A percentile compares a stretch with the other conserved stretches of the same genome.
phyloP scores from a whole-genome alignment of 2,329 filamentous ascomycete species.

The Diaporthe nobilis region DNA sequence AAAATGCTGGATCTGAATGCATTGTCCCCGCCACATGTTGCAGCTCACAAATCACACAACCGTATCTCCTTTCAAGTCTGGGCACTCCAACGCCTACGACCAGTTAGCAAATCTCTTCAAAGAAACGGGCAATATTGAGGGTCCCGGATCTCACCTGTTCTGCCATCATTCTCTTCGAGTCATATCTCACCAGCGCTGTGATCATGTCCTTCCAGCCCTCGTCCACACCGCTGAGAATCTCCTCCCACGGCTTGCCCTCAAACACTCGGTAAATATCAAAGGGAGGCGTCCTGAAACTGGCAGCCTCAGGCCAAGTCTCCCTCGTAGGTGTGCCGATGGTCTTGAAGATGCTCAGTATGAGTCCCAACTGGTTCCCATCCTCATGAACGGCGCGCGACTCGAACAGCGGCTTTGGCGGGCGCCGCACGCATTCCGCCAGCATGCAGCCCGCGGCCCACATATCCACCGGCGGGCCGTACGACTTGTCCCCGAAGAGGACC shows the following conservation, averaged over 20 bases:
- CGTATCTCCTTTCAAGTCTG: constrained; percentile 16
- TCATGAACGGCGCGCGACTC: constrained; percentile 80
- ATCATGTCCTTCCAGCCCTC: constrained; percentile 76
- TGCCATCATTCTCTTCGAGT: constrained; percentile 78
- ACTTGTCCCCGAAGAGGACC: constrained; percentile 84
- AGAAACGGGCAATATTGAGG: background rate
- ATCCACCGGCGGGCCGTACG: constrained; percentile 82
- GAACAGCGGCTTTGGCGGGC: constrained; percentile 76
- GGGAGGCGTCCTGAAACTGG: constrained; percentile 77
- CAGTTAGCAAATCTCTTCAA: constrained; percentile 4
- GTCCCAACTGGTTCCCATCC: constrained; percentile 89
- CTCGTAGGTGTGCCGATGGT: constrained; percentile 88
- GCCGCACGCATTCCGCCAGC: constrained; percentile 79
- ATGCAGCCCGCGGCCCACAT: constrained; percentile 92
- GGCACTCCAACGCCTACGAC: background rate
- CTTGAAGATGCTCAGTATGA: constrained; percentile 94
- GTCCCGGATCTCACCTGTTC: constrained; percentile 60
- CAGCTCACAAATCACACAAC: constrained; percentile 20
- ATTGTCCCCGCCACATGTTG: background rate
- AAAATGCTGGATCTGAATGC: background rate
- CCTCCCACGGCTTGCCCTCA: constrained; percentile 75
- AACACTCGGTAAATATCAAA: constrained; percentile 93
- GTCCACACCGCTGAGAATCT: constrained; percentile 75
- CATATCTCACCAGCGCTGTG: constrained; percentile 77
- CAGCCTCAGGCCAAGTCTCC: constrained; percentile 87